phyloP scores from a whole-genome alignment of 495 filamentous ascomycete genomes.

The Aspergillus diversus region DNA sequence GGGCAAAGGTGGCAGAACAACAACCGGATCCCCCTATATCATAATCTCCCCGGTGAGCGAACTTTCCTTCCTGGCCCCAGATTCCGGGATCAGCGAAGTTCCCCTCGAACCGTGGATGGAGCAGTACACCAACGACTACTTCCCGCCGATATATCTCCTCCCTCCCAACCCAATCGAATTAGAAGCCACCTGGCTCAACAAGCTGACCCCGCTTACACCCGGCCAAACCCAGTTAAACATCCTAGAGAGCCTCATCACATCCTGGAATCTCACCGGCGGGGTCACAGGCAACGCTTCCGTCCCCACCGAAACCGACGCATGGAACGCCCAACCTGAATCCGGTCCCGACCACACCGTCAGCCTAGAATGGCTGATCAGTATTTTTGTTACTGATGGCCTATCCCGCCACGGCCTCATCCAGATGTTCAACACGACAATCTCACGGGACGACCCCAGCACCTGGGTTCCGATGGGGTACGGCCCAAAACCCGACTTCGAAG shows the following conservation, averaged over 20 bases:
- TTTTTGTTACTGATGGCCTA: slow-evolving; percentile 22
- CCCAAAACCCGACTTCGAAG: slow-evolving; percentile 6
- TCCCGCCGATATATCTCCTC: no score
- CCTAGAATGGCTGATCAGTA: slow-evolving; percentile 20
- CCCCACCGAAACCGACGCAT: not conserved
- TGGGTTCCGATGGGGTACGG: slow-evolving; percentile 19
- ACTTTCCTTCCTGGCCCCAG: not conserved
- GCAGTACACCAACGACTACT: not conserved
- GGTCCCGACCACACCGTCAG: slow-evolving; percentile 4
- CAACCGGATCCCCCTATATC: slow-evolving; percentile 9
- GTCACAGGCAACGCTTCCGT: not conserved
- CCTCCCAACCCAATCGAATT: not conserved
- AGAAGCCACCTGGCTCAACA: slow-evolving; percentile 16
- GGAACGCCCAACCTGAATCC: not conserved
- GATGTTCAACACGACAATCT: slow-evolving; percentile 14
- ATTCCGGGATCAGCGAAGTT: not conserved
- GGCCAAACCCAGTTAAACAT: not conserved
- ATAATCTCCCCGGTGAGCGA: slow-evolving; percentile 19
- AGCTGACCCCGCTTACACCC: slow-evolving; percentile 20
- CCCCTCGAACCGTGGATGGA: not conserved
- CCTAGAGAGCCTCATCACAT: not conserved
- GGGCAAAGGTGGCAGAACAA: slow-evolving; percentile 21
- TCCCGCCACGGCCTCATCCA: slow-evolving; percentile 16
- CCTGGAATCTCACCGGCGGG: slow-evolving; percentile 14
- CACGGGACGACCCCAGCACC: not conserved